These are phyloP conservation scores for Penicillium sp. DNA, from an alignment of 2,329 filamentous ascomycete genomes.

Conservation along the genomic window DNA sequence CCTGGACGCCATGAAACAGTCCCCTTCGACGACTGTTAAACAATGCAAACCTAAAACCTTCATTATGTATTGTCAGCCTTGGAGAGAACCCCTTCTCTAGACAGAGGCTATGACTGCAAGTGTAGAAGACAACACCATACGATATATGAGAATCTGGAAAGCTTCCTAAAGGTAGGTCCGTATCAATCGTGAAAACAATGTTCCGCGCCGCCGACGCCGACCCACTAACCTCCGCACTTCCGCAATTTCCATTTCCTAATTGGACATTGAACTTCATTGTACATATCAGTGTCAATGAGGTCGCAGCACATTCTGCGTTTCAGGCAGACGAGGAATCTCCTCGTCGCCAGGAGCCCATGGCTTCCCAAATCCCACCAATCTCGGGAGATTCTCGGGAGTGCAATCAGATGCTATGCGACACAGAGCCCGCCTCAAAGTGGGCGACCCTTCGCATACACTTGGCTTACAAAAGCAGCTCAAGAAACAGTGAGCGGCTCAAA, in stretches of 20 bases:
- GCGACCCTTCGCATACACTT: slow-evolving; percentile 31
- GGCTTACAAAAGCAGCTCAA: slow-evolving; percentile 34
- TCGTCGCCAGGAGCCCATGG: slow-evolving; percentile 8
- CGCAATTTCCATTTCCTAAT: slow-evolving; percentile 12
- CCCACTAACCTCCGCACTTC: slow-evolving; percentile 12
- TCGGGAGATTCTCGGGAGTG: not conserved
- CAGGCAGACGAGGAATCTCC: slow-evolving; percentile 21
- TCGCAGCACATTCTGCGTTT: slow-evolving; percentile 12
- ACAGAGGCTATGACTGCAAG: too few species aligned
- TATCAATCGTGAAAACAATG: not conserved
- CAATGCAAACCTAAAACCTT: too few species aligned
- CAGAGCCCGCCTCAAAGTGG: slow-evolving; percentile 6
- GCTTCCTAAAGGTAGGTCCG: not conserved
- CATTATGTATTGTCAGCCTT: too few species aligned
- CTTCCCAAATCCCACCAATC: slow-evolving; percentile 7
- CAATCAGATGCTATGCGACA: slow-evolving; percentile 21
- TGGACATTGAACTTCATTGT: not conserved
- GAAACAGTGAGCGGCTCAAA: slow-evolving; percentile 26
- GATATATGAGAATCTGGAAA: not conserved
- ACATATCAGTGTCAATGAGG: slow-evolving; percentile 26
- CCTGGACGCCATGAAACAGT: too few species aligned
- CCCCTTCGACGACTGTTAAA: too few species aligned
- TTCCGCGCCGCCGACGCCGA: slow-evolving; percentile 12
- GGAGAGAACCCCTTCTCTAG: too few species aligned
- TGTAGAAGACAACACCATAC: too few species aligned